phyloP scores from a whole-genome alignment of 1,139 yeast genomes.

The Candida sp. region DNA sequence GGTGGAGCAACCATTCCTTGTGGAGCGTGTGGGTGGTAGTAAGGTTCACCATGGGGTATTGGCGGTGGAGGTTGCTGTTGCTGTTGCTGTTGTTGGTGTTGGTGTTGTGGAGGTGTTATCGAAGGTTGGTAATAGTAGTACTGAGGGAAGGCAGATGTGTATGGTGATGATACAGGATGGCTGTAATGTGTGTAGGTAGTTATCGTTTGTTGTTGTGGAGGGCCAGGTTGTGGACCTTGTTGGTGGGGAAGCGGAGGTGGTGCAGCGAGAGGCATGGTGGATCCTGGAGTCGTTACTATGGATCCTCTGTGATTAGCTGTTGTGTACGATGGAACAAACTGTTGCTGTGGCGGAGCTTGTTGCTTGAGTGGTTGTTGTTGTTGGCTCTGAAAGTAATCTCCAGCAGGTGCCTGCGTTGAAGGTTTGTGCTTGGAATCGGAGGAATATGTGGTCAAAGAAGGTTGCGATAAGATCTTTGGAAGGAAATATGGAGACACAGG shows the following conservation, averaged over 20 bases:
- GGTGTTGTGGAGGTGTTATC: not conserved
- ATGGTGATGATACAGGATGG: conserved; percentile 1
- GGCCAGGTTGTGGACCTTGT: not conserved
- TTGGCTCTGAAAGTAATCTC: not conserved
- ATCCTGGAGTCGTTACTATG: conserved; percentile 4
- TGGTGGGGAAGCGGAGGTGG: conserved; percentile 3
- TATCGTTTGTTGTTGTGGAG: conserved; percentile 1
- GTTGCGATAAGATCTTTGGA: conserved; percentile 3
- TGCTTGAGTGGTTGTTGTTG: not conserved
- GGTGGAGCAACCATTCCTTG: not conserved
- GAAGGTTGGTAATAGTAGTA: conserved; percentile 8
- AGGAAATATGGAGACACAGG: conserved; percentile 3
- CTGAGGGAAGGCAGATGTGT: not conserved
- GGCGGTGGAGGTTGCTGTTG: conserved; percentile 3
- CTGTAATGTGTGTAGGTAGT: conserved; percentile 1
- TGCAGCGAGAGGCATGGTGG: conserved; percentile 1
- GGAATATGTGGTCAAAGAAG: conserved; percentile 6
- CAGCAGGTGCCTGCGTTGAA: not conserved
- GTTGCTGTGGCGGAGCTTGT: conserved; percentile 2
- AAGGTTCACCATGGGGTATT: conserved; percentile 1
- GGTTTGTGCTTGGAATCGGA: conserved; percentile 5
- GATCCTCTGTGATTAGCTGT: not conserved
- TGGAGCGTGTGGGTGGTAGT: not conserved
- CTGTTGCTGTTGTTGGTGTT: not conserved
- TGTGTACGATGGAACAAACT: not conserved